phyloP scores from a whole-genome alignment of 371 early-diverging fungal species.

The Actinomortierella wolfii region DNA sequence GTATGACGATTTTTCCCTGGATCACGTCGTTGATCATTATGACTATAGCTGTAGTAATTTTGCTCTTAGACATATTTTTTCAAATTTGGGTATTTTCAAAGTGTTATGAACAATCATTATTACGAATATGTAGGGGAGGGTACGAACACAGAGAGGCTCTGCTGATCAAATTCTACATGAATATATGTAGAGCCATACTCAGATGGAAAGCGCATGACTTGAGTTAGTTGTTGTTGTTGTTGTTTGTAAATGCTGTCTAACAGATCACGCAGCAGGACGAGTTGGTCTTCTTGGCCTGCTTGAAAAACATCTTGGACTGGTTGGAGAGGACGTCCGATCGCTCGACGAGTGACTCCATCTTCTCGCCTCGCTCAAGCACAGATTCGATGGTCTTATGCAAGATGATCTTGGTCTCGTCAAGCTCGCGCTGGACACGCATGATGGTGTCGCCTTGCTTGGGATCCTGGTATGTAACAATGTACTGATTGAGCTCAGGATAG shows the following conservation, averaged over 20 bases:
- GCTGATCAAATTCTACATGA: no score
- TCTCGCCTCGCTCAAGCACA: conserved; percentile 96
- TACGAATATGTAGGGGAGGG: no score
- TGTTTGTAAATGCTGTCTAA: conserved; percentile 14
- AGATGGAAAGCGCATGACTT: no score
- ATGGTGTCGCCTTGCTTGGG: conserved; percentile 94
- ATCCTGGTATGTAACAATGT: conserved; percentile 86
- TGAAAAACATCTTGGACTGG: conserved; percentile 97
- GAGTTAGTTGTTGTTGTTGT: no score
- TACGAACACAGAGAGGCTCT: no score
- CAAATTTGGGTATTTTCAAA: no score
- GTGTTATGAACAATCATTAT: no score
- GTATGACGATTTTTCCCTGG: no score
- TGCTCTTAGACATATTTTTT: no score
- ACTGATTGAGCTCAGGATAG: conserved; percentile 79
- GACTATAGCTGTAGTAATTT: no score
- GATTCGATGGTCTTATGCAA: conserved; percentile 98
- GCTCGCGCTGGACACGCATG: conserved; percentile 94
- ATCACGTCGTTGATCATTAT: no score
- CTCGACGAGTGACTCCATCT: conserved; percentile 94
- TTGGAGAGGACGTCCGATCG: conserved; percentile 87
- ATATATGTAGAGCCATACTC: no score
- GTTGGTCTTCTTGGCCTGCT: conserved; percentile 98
- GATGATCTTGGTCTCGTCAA: conserved; percentile 97
- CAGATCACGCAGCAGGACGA: conserved; percentile 82